Conservation (phyloP, 2,329 filamentous ascomycete genomes). For the Zymoseptoria brevis region DNA sequence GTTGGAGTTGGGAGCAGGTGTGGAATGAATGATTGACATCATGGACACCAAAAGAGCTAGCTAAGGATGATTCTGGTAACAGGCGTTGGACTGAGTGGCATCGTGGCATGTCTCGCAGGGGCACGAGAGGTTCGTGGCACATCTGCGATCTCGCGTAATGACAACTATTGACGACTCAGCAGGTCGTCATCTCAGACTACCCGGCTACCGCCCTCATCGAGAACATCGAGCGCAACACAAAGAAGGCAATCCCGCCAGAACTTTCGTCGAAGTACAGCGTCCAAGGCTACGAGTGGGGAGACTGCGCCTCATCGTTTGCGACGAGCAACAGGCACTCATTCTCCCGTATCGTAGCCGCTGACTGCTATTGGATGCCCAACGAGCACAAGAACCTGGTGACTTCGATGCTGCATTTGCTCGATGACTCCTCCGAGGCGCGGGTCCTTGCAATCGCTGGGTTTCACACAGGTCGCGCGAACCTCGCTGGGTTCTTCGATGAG, state of each 20-base stretch:
- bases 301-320: constrained; percentile 38
- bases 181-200: constrained; percentile 60
- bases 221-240: constrained; percentile 52
- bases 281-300: constrained; percentile 59
- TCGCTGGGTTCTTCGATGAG: constrained; percentile 58
- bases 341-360: constrained; percentile 59
- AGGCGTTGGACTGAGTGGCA: constrained; percentile 42
- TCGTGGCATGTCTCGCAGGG: constrained; percentile 38
- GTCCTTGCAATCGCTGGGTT: constrained; percentile 64
- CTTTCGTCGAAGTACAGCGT: constrained; percentile 38
- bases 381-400: constrained; percentile 59
- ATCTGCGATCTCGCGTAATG: not conserved
- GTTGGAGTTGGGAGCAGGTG: constrained; percentile 62
- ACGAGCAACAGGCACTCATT: constrained; percentile 37
- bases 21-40: constrained; percentile 29
- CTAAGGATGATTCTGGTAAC: constrained; percentile 11
- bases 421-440: constrained; percentile 37
- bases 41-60: constrained; percentile 18
- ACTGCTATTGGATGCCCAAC: constrained; percentile 69
- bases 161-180: constrained; percentile 1
- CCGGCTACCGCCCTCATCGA: constrained; percentile 53
- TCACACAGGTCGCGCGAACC: constrained; percentile 60
- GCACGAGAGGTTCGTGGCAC: constrained; percentile 34
- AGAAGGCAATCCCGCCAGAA: constrained; percentile 40
- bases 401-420: constrained; percentile 58